A percentile compares a stretch with the other conserved stretches of the same genome.
phyloP scores from a whole-genome alignment of 2,329 filamentous ascomycete species.

The Stromatinia cepivora region DNA sequence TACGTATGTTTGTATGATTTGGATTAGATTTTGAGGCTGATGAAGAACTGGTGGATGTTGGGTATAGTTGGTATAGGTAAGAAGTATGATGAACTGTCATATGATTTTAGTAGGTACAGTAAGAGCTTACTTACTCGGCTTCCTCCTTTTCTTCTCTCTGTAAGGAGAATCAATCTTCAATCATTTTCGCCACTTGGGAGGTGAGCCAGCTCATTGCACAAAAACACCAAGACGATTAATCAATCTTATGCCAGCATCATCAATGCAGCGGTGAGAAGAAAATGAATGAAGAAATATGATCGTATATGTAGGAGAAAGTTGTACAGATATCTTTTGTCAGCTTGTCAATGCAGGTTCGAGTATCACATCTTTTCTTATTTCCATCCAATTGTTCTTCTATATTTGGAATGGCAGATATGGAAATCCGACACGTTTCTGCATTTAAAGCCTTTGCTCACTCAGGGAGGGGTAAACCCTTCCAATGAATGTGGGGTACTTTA shows the following conservation, averaged over 20 bases:
- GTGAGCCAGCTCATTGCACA: conserved; percentile 2
- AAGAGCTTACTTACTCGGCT: conserved; percentile 7
- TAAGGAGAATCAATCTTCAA: background rate
- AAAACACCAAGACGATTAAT: background rate
- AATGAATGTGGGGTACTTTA: background rate
- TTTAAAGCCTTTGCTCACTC: background rate
- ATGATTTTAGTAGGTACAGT: conserved; percentile 6
- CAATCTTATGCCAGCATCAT: background rate
- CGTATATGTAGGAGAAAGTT: conserved; percentile 10
- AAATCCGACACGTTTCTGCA: conserved; percentile 5
- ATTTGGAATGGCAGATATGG: background rate
- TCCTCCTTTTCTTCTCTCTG: background rate
- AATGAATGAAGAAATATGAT: background rate
- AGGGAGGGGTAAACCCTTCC: conserved; percentile 3
- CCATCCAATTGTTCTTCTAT: background rate
- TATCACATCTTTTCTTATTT: background rate
- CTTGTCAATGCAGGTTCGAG: conserved; percentile 8
- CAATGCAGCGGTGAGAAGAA: conserved; percentile 6
- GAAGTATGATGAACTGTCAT: conserved; percentile 11
- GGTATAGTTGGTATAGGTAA: background rate
- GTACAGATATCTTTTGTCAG: conserved; percentile 4
- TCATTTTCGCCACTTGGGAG: background rate
- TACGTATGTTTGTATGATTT: background rate
- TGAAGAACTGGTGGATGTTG: conserved; percentile 9
- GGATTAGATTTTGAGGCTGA: conserved; percentile 3